Conservation (phyloP, 192 early-diverging fungal genomes). For the Linnemannia schmuckeri region DNA sequence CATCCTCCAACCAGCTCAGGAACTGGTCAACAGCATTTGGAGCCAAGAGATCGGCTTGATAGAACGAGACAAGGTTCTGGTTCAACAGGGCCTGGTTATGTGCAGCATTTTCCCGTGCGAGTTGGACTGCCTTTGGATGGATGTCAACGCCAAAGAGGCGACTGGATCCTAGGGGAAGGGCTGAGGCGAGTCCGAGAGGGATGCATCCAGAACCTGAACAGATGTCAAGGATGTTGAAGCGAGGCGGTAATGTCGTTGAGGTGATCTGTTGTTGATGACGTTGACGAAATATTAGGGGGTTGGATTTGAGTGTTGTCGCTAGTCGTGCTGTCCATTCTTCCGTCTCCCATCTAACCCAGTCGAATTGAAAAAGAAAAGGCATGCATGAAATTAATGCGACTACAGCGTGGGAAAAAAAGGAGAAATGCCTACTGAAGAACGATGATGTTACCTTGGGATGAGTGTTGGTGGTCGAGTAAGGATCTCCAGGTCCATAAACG, state of each 20-base stretch:
- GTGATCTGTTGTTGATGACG: conserved; percentile 2
- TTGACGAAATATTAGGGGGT: not conserved
- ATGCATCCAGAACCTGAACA: conserved; percentile 94
- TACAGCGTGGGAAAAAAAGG: not conserved
- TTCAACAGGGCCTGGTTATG: conserved; percentile 40
- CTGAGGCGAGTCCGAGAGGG: conserved; percentile 76
- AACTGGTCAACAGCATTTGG: conserved; percentile 18
- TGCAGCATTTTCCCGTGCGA: conserved; percentile 70
- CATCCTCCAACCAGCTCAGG: conserved; percentile 25
- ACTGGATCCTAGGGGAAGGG: conserved; percentile 60
- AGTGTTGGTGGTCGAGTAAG: conserved; percentile 78
- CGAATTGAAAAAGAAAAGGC: not conserved
- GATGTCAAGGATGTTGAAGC: conserved; percentile 82
- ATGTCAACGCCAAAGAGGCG: conserved; percentile 76
- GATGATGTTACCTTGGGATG: conserved; percentile 77
- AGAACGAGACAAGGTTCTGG: conserved; percentile 59
- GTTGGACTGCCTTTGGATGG: conserved; percentile 67
- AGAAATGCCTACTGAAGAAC: not conserved
- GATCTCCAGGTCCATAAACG: conserved; percentile 86
- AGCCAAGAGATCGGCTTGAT: conserved; percentile 60
- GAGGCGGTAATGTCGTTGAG: not conserved
- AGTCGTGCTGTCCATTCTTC: conserved; percentile 90
- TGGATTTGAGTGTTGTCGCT: conserved; percentile 58
- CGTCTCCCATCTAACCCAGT: conserved; percentile 81
- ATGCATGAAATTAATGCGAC: not conserved